A percentile compares a stretch with the other conserved stretches of the same genome.
Evolutionary conservation across 1,139 yeast species (phyloP).

Genomic region (Yamadazyma sp.): DNA sequence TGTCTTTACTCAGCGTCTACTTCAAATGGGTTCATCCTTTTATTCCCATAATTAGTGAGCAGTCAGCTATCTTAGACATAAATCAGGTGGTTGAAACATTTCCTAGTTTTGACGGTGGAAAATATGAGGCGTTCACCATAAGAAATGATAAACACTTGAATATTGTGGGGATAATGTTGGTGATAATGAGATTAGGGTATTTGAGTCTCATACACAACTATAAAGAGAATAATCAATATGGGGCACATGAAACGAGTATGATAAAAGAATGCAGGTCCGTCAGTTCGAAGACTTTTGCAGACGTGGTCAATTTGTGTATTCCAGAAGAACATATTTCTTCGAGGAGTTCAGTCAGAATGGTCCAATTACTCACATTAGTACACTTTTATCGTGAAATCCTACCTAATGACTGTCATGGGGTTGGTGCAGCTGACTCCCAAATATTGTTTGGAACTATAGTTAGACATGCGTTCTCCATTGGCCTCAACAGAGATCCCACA

Average conservation of each 20-base stretch:
- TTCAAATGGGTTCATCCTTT: slow-evolving; percentile 45
- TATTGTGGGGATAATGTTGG: slow-evolving; percentile 31
- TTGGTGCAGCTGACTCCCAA: slow-evolving; percentile 44
- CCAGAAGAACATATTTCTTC: slow-evolving; percentile 28
- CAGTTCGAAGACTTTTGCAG: slow-evolving; percentile 24
- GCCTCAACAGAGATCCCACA: slow-evolving; percentile 45
- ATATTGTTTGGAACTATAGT: slow-evolving; percentile 38
- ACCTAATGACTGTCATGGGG: slow-evolving; percentile 47
- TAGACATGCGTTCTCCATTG: slow-evolving; percentile 44
- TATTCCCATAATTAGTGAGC: slow-evolving; percentile 38
- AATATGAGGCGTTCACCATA: slow-evolving; percentile 24
- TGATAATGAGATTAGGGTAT: slow-evolving; percentile 38
- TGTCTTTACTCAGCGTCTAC: slow-evolving; percentile 33
- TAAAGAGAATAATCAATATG: slow-evolving; percentile 27
- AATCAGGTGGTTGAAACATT: slow-evolving; percentile 28
- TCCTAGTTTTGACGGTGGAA: slow-evolving; percentile 22
- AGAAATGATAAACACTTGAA: slow-evolving; percentile 33
- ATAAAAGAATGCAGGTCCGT: slow-evolving; percentile 28
- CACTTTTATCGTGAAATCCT: slow-evolving; percentile 39
- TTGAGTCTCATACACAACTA: slow-evolving; percentile 42
- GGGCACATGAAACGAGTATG: slow-evolving; percentile 28
- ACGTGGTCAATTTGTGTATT: slow-evolving; percentile 32
- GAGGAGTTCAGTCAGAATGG: slow-evolving; percentile 34
- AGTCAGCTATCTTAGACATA: slow-evolving; percentile 26
- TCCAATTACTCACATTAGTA: slow-evolving; percentile 33